phyloP scores from a whole-genome alignment of 2,329 filamentous ascomycete species.

The Trichoderma arundinaceum region DNA sequence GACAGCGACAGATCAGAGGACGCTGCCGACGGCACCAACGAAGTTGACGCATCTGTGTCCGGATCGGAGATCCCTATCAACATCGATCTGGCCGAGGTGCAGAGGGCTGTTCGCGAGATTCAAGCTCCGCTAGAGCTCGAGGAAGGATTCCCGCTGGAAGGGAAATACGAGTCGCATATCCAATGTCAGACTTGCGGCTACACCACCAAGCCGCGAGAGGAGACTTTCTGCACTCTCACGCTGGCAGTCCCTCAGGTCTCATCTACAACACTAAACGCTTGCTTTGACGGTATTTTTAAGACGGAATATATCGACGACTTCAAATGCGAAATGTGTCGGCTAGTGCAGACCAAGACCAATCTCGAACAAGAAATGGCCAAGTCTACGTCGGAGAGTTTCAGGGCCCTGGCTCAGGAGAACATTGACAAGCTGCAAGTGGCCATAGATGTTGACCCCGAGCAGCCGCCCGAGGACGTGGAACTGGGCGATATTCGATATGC shows the following conservation, averaged over 20 bases:
- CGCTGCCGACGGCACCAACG: slow-evolving; percentile 3
- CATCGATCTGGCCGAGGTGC: slow-evolving; percentile 19
- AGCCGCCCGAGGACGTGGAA: slow-evolving; percentile 70
- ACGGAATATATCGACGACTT: slow-evolving; percentile 97
- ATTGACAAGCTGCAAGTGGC: slow-evolving; percentile 71
- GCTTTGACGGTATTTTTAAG: slow-evolving; percentile 93
- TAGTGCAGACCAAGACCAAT: slow-evolving; percentile 75
- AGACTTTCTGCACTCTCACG: slow-evolving; percentile 89
- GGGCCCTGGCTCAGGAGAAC: slow-evolving; percentile 58
- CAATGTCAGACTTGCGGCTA: slow-evolving; percentile 91
- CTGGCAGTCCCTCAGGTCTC: slow-evolving; percentile 85
- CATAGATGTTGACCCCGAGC: slow-evolving; percentile 82
- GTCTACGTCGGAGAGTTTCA: slow-evolving; percentile 59
- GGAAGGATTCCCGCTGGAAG: slow-evolving; percentile 88
- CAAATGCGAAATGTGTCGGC: slow-evolving; percentile 88
- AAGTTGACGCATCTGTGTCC: slow-evolving; percentile 29
- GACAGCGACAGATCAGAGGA: slow-evolving; percentile 19
- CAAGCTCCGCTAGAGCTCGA: slow-evolving; percentile 54
- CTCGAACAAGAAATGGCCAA: slow-evolving; percentile 65
- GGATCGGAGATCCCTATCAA: slow-evolving; percentile 28
- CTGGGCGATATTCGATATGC: slow-evolving; percentile 76
- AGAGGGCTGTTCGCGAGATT: slow-evolving; percentile 35
- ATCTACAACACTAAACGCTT: slow-evolving; percentile 81
- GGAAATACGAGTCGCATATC: slow-evolving; percentile 90
- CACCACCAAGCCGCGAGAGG: slow-evolving; percentile 81